Evolutionary conservation across 2,329 filamentous ascomycete genomes (phyloP), one percentile per base, ranked within the genome.

Genomic region (Paraconiothyrium brasiliense): DNA sequence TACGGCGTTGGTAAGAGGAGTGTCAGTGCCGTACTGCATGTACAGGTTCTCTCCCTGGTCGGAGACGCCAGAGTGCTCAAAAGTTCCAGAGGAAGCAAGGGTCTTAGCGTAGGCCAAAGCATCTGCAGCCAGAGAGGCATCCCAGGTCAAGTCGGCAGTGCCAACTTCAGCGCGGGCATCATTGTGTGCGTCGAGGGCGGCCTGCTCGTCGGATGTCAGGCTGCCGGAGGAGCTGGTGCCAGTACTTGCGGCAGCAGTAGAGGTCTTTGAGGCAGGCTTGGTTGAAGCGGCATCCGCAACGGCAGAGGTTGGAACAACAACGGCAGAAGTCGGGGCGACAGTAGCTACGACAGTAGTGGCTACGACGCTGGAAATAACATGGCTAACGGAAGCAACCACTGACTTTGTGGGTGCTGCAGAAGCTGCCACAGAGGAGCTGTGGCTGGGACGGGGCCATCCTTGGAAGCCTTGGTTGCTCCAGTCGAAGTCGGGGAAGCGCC

Each of bases 41-140:
- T 51, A 58, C 10, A 58, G 44, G 46, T 58, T 58, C 46, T 58
- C 55, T 35, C 55, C 55, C n/a, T 58, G 34, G 22, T 14, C 55
- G 20, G 55, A 58, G 30, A 58, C 48, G 22, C 55, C 55, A 24
- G 55, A 58, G 46, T 58, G 55, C 35, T 58, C 20, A 16, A 58
- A 58, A 6, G 44, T 50, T n/a, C 46, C 46, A 5, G 35, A 49
- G 1, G 55, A 41, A 7, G 55, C 55, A 34, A 58, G 55, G 10
- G 34, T 58, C 16, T 58, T 27, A n/a, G 55, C 55, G 10, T 50
- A 58, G 22, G 44, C 35, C 46, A 49, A 24, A 22, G 55, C 55
- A 10, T 50, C 55, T 4, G 55, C 22, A 6, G 44, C 37, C n/a
- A 58, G 32, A 3, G 46, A 27, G 10, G 44, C 35, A 32, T 58